phyloP scores from a whole-genome alignment of 768 basidiomycete genomes.

The Suillus occidentalis region DNA sequence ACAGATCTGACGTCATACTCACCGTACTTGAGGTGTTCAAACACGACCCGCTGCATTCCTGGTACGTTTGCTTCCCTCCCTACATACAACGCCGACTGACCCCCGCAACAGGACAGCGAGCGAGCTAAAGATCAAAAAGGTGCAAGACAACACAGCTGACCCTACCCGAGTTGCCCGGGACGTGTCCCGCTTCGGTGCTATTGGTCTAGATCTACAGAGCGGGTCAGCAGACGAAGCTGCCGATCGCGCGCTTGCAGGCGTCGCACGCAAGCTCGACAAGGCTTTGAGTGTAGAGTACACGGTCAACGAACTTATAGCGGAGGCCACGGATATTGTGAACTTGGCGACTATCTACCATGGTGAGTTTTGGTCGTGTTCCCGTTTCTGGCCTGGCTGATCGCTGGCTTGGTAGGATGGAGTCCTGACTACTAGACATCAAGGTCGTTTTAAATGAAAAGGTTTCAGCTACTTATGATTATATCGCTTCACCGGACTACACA shows the following conservation, averaged over 20 bases:
- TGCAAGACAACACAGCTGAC: slow-evolving; percentile 45
- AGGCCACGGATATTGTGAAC: slow-evolving; percentile 78
- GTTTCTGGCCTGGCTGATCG: not conserved
- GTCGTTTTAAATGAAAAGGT: not conserved
- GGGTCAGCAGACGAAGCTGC: slow-evolving; percentile 81
- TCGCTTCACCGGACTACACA: not conserved
- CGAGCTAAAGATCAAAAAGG: slow-evolving; percentile 68
- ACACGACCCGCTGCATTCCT: slow-evolving; percentile 91
- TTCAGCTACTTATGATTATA: not conserved
- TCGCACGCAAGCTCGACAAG: slow-evolving; percentile 81
- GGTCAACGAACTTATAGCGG: slow-evolving; percentile 89
- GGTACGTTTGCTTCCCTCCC: slow-evolving; percentile 47
- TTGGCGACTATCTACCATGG: slow-evolving; percentile 78
- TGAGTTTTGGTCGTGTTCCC: slow-evolving; percentile 32
- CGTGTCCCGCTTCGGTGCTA: slow-evolving; percentile 37
- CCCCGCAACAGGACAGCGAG: slow-evolving; percentile 65
- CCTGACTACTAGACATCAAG: slow-evolving; percentile 34
- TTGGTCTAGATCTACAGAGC: slow-evolving; percentile 63
- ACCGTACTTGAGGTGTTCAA: slow-evolving; percentile 97
- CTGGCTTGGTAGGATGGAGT: slow-evolving; percentile 38
- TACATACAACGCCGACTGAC: not conserved
- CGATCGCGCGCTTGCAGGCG: slow-evolving; percentile 81
- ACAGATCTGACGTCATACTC: slow-evolving; percentile 83
- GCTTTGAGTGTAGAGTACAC: slow-evolving; percentile 88
- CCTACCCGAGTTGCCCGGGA: slow-evolving; percentile 22